Conservation (phyloP, 257 asterid species). For the Nicotiana attenuata region DNA sequence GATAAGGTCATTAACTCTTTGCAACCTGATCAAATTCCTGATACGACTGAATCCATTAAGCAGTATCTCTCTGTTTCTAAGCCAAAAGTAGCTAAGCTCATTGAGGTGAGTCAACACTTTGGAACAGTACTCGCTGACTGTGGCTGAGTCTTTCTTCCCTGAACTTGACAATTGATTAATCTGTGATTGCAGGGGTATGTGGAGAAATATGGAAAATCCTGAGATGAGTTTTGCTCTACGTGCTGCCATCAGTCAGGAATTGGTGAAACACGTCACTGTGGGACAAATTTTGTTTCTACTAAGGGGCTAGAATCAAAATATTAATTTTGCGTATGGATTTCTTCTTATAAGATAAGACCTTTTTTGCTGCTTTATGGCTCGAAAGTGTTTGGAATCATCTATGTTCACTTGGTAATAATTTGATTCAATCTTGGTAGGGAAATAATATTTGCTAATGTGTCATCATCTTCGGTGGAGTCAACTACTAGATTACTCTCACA, state of each 20-base stretch:
- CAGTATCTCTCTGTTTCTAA: slow-evolving; percentile 47
- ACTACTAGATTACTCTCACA: background rate
- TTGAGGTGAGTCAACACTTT: slow-evolving; percentile 59
- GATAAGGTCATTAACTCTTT: slow-evolving; percentile 65
- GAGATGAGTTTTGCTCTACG: slow-evolving; percentile 19
- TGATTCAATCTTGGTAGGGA: slow-evolving; percentile 4
- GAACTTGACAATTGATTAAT: slow-evolving; percentile 17
- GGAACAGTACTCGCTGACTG: background rate
- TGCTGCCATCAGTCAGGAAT: background rate
- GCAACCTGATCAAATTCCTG: slow-evolving; percentile 60
- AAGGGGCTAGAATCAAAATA: background rate
- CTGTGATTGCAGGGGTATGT: slow-evolving; percentile 68
- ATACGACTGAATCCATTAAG: slow-evolving; percentile 49
- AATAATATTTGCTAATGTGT: background rate
- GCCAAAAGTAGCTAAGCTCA: slow-evolving; percentile 65
- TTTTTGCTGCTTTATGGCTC: background rate
- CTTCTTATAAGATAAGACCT: background rate
- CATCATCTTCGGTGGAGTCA: background rate
- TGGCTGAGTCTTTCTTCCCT: background rate
- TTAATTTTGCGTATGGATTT: background rate
- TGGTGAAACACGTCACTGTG: background rate
- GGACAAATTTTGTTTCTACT: background rate
- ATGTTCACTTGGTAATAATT: background rate
- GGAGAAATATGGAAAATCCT: slow-evolving; percentile 54
- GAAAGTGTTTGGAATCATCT: background rate